phyloP scores from a whole-genome alignment of 176 grass and related monocot species.

The Alloteropsis semialata region DNA sequence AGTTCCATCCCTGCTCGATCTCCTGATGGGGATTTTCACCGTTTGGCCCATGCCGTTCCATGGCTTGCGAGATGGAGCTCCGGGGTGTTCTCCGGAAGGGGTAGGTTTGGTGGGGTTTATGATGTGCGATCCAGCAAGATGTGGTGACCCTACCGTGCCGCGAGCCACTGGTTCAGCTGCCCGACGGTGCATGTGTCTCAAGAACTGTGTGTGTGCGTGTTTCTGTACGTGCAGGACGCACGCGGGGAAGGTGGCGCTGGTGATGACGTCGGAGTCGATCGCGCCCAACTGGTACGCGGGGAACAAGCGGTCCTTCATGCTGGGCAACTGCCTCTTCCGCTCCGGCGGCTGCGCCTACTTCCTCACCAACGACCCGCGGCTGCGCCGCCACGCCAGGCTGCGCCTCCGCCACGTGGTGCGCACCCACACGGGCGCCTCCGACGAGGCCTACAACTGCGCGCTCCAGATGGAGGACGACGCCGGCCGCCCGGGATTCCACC shows the following conservation, averaged over 20 bases:
- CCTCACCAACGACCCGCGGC: slow-evolving; percentile 56
- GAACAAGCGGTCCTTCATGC: slow-evolving; percentile 77
- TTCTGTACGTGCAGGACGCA: slow-evolving; percentile 30
- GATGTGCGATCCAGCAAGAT: too few species aligned
- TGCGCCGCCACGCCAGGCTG: slow-evolving; percentile 43
- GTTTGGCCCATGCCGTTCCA: neutral
- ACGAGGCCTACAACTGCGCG: slow-evolving; percentile 77
- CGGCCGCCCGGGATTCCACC: slow-evolving; percentile 66
- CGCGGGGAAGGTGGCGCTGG: slow-evolving; percentile 55
- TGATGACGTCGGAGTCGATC: slow-evolving; percentile 87
- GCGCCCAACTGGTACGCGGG: slow-evolving; percentile 94
- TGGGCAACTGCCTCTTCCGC: slow-evolving; percentile 95
- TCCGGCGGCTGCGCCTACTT: slow-evolving; percentile 94
- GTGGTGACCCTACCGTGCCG: too few species aligned
- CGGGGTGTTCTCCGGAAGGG: neutral
- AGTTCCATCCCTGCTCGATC: too few species aligned
- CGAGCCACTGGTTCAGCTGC: too few species aligned
- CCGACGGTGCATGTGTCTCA: too few species aligned
- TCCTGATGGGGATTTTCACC: neutral
- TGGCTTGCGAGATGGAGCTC: neutral
- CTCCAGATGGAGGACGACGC: slow-evolving; percentile 83
- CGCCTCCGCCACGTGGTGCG: slow-evolving; percentile 66
- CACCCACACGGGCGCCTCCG: slow-evolving; percentile 75
- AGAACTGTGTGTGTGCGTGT: too few species aligned
- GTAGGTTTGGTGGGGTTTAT: too few species aligned